Evolutionary conservation across 1,284 basidiomycete species (phyloP).

Genomic region (Heterobasidion irregulare): DNA sequence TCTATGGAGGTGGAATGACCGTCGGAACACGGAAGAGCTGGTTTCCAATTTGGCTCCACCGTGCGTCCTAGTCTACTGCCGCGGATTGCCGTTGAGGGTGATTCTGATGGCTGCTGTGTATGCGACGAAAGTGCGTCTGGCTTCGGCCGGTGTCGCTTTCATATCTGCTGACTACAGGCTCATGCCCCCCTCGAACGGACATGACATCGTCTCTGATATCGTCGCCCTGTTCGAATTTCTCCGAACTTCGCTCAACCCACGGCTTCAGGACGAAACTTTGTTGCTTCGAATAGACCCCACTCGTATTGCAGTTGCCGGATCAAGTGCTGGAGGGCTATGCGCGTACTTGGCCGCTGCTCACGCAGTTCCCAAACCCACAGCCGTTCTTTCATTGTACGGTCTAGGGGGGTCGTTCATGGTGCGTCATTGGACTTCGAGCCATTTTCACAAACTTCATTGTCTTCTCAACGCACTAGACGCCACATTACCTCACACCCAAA

Average conservation of each 20-base stretch:
- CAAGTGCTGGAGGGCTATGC: slow-evolving; percentile 56
- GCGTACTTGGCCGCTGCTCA: slow-evolving; percentile 53
- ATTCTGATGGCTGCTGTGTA: neutral
- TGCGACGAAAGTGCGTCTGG: slow-evolving; percentile 30
- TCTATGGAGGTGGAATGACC: slow-evolving; percentile 56
- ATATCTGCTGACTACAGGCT: slow-evolving; percentile 56
- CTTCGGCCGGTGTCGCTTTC: slow-evolving; percentile 39
- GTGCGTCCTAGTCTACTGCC: slow-evolving; percentile 27
- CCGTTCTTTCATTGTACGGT: slow-evolving; percentile 49
- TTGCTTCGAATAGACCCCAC: slow-evolving; percentile 27
- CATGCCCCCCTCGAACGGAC: slow-evolving; percentile 46
- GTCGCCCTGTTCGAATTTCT: slow-evolving; percentile 45
- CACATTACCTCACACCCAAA: slow-evolving; percentile 31
- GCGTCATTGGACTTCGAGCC: slow-evolving; percentile 14
- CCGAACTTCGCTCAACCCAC: slow-evolving; percentile 15
- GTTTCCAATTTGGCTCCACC: slow-evolving; percentile 53
- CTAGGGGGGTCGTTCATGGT: slow-evolving; percentile 58
- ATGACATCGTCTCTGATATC: slow-evolving; percentile 48
- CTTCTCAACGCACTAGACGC: slow-evolving; percentile 15
- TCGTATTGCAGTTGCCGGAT: slow-evolving; percentile 45
- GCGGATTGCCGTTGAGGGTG: neutral
- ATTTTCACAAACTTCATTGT: neutral
- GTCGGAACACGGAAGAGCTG: slow-evolving; percentile 49
- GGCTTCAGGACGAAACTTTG: slow-evolving; percentile 1
- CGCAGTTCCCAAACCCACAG: slow-evolving; percentile 40